phyloP scores from a whole-genome alignment of 2,329 filamentous ascomycete genomes.

The Tympanopsis confertula region DNA sequence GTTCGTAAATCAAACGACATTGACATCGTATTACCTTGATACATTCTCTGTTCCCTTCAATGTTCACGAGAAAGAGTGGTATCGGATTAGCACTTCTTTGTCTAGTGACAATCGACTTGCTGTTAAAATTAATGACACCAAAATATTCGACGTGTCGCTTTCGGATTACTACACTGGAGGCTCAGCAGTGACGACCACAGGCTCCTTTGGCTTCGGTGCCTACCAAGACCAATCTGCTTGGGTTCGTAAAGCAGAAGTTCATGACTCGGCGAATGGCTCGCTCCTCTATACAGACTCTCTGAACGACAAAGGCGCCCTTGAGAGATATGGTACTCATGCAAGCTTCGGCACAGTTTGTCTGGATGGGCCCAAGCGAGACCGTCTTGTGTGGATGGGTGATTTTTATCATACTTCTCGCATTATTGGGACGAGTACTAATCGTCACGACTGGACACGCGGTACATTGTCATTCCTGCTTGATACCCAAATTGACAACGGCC shows the following conservation, averaged over 20 bases:
- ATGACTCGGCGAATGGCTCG: slow-evolving; percentile 15
- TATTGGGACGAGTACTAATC: slow-evolving; percentile 18
- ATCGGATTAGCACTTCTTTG: slow-evolving; percentile 20
- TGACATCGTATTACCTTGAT: slow-evolving; percentile 12
- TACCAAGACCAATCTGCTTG: slow-evolving; percentile 24
- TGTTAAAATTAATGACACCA: slow-evolving; percentile 13
- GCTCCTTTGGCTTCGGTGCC: slow-evolving; percentile 25
- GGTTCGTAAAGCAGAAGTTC: slow-evolving; percentile 19
- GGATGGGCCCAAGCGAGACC: slow-evolving; percentile 27
- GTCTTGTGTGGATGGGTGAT: slow-evolving; percentile 27
- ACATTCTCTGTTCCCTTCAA: slow-evolving; percentile 12
- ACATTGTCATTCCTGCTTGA: slow-evolving; percentile 17
- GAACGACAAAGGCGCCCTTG: slow-evolving; percentile 12
- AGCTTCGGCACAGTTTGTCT: slow-evolving; percentile 23
- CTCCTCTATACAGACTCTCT: slow-evolving; percentile 17
- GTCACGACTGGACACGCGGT: slow-evolving; percentile 20
- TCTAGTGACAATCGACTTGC: too few relatives aligned
- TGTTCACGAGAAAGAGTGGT: slow-evolving; percentile 21
- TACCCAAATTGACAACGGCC: too few relatives aligned
- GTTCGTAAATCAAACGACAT: slow-evolving; percentile 21
- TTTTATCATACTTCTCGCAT: slow-evolving; percentile 26
- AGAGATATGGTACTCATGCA: slow-evolving; percentile 21
- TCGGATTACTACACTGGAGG: slow-evolving; percentile 8
- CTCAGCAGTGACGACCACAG: slow-evolving; percentile 5
- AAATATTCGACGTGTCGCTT: slow-evolving; percentile 16